phyloP scores from a whole-genome alignment of 2,329 filamentous ascomycete species.

The Xylaria sp. region DNA sequence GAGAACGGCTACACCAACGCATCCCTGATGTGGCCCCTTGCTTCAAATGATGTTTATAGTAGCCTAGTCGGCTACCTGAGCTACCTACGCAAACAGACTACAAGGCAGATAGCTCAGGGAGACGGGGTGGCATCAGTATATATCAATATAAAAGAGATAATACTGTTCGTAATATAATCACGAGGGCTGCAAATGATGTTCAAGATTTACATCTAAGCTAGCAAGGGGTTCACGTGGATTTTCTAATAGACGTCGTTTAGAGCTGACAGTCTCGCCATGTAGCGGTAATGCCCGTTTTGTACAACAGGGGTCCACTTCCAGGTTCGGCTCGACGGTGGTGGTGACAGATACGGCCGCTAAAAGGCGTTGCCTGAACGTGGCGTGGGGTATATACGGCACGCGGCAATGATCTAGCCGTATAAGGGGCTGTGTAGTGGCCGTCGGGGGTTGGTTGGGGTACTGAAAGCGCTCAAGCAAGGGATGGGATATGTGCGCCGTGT shows the following conservation, averaged over 20 bases:
- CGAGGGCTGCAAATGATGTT: neutral
- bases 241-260: neutral
- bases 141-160: too few relatives aligned
- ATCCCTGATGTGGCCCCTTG: too few relatives aligned
- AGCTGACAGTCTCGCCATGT: neutral
- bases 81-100: too few relatives aligned
- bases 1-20: too few relatives aligned
- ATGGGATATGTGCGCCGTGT: slow-evolving; percentile 3
- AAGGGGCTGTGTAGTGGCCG: neutral
- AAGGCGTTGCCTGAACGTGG: neutral
- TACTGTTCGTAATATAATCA: too few relatives aligned
- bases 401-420: neutral
- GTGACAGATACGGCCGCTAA: neutral
- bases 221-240: neutral
- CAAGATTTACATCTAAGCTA: neutral
- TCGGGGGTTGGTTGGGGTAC: neutral
- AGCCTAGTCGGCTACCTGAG: too few relatives aligned
- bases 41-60: too few relatives aligned
- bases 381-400: neutral
- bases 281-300: neutral
- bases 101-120: too few relatives aligned
- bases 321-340: neutral
- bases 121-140: too few relatives aligned
- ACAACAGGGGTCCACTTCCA: neutral
- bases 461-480: slow-evolving; percentile 5